A percentile compares a stretch with the other conserved stretches of the same genome.
Conservation (phyloP, 83 land plant genomes). For the Larix sibirica region DNA sequence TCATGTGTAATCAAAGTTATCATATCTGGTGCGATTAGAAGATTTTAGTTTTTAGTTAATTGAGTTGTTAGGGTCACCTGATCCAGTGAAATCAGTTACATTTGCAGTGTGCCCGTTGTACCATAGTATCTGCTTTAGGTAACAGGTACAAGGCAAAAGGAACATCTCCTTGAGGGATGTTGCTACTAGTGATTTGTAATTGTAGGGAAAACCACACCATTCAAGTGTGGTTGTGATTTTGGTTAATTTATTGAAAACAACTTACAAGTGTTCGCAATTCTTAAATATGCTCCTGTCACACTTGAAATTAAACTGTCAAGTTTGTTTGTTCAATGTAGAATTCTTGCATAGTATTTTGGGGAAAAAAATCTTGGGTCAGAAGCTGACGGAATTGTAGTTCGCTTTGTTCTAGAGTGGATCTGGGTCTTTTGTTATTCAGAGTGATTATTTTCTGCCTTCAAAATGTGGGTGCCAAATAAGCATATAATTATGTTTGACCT, state of each 20-base stretch:
- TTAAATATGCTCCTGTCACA: neutral
- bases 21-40: conserved; percentile 1
- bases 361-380: too few species aligned
- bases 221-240: conserved; percentile 13
- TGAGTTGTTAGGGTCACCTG: neutral
- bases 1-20: neutral
- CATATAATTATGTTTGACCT: too few species aligned
- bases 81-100: conserved; percentile 2
- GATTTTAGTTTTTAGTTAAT: neutral
- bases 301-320: too few species aligned
- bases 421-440: too few species aligned
- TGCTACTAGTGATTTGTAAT: neutral
- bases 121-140: neutral
- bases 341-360: too few species aligned
- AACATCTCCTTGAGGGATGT: neutral
- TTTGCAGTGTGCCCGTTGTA: conserved; percentile 5
- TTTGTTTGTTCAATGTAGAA: too few species aligned
- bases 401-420: too few species aligned
- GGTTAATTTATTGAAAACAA: neutral
- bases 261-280: neutral
- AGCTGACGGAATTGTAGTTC: too few species aligned
- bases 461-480: too few species aligned
- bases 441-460: too few species aligned
- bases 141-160: neutral
- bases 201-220: neutral